Evolutionary conservation across 768 basidiomycete genomes (phyloP).

Genomic region (Macrolepiota fuliginosa): DNA sequence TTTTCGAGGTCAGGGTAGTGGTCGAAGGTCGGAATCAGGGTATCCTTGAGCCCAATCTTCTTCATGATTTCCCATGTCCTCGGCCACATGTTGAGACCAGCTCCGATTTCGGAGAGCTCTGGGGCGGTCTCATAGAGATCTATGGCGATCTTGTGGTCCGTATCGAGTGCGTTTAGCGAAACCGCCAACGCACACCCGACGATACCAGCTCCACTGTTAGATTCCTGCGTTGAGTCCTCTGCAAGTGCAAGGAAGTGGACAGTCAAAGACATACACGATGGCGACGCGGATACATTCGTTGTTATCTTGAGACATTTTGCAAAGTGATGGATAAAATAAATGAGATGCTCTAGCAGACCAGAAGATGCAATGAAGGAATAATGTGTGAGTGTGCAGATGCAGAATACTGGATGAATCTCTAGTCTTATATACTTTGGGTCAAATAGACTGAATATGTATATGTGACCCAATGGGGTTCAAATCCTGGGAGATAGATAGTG

Average conservation of each 20-base stretch:
- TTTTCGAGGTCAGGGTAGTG: constrained; percentile 14
- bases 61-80: constrained; percentile 16
- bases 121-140: constrained; percentile 41
- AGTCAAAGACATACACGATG: neutral
- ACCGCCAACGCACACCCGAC: constrained; percentile 37
- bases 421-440: neutral
- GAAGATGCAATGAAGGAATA: neutral
- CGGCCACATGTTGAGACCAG: constrained; percentile 39
- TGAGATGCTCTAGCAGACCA: neutral
- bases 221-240: constrained; percentile 29
- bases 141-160: constrained; percentile 24
- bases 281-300: neutral
- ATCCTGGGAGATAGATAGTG: neutral
- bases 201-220: constrained; percentile 38
- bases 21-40: constrained; percentile 13
- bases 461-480: neutral
- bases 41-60: constrained; percentile 11
- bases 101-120: constrained; percentile 40
- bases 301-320: neutral
- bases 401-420: neutral
- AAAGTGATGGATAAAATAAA: neutral
- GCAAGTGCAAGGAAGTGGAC: constrained; percentile 34
- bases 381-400: neutral
- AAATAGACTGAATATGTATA: neutral
- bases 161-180: constrained; percentile 24